These are phyloP conservation scores for Fusarium goolgardi DNA, from an alignment of 2,329 filamentous ascomycete species.

Conservation along the genomic window DNA sequence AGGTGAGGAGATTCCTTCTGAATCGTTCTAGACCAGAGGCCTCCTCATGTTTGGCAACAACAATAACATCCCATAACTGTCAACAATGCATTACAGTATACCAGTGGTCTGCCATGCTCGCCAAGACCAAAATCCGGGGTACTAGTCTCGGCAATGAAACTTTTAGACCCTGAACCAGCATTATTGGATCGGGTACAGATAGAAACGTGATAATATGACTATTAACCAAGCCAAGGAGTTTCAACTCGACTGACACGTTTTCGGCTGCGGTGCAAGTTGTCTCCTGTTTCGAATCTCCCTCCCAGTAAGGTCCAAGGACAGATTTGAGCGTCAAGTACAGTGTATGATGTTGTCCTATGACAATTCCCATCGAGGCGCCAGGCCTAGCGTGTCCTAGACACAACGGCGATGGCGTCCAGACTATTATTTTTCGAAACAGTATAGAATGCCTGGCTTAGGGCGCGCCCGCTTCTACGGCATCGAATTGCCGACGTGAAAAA, in stretches of 20 bases:
- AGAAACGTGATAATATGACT: slow-evolving; percentile 4
- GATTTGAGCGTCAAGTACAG: background rate
- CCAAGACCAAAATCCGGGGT: slow-evolving; percentile 12
- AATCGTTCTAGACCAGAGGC: background rate
- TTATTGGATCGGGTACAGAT: slow-evolving; percentile 3
- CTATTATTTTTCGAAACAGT: slow-evolving; percentile 13
- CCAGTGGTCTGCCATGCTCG: background rate
- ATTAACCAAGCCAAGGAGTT: slow-evolving; percentile 9
- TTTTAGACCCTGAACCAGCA: slow-evolving; percentile 15
- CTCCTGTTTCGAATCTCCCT: slow-evolving; percentile 2
- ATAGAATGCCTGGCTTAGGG: background rate
- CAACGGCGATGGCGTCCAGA: slow-evolving; percentile 1
- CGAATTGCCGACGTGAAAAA: slow-evolving; percentile 11
- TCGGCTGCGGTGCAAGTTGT: background rate
- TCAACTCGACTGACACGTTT: background rate
- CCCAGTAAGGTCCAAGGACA: slow-evolving; percentile 1
- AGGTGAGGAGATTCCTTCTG: background rate
- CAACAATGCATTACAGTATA: background rate
- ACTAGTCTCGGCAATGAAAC: slow-evolving; percentile 21
- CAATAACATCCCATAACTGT: background rate
- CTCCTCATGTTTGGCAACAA: background rate
- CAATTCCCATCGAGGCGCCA: background rate
- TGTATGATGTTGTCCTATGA: background rate
- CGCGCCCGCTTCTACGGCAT: slow-evolving; percentile 9
- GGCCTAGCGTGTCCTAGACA: background rate